phyloP scores from a whole-genome alignment of 306 rosid genomes.

The Echinosophora koreensis region DNA sequence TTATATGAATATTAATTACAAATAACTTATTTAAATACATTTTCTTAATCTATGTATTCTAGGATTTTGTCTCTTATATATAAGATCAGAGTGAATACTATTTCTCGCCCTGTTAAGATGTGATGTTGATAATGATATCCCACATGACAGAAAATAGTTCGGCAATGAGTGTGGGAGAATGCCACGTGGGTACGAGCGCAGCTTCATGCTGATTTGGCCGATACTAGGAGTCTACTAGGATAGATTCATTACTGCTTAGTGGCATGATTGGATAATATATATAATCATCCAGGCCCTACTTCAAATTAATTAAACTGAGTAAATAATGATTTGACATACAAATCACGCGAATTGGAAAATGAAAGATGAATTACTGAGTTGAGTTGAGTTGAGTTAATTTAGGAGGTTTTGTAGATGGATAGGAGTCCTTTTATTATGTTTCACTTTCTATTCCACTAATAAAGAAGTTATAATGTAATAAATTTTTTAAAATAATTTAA shows the following conservation, averaged over 20 bases:
- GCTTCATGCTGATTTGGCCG: slow-evolving; percentile 46
- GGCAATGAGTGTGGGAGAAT: slow-evolving; percentile 22
- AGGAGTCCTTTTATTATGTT: too few species aligned
- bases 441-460: too few species aligned
- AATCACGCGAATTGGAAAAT: slow-evolving; percentile 39
- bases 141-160: slow-evolving; percentile 39
- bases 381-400: background rate
- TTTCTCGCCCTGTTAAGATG: slow-evolving; percentile 29
- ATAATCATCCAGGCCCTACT: slow-evolving; percentile 39
- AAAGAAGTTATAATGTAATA: too few species aligned
- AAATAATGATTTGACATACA: background rate
- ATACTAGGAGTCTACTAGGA: background rate
- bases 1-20: too few species aligned
- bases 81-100: too few species aligned
- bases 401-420: too few species aligned
- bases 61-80: too few species aligned
- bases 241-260: slow-evolving; percentile 25
- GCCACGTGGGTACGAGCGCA: slow-evolving; percentile 50
- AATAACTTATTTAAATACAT: too few species aligned
- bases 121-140: slow-evolving; percentile 37
- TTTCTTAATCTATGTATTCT: too few species aligned
- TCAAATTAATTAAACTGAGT: background rate
- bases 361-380: slow-evolving; percentile 10
- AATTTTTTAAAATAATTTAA: too few species aligned
- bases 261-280: background rate